Evolutionary conservation across 2,329 filamentous ascomycete species (phyloP).

Genomic region (Cladosporium austrohemisphaericum): DNA sequence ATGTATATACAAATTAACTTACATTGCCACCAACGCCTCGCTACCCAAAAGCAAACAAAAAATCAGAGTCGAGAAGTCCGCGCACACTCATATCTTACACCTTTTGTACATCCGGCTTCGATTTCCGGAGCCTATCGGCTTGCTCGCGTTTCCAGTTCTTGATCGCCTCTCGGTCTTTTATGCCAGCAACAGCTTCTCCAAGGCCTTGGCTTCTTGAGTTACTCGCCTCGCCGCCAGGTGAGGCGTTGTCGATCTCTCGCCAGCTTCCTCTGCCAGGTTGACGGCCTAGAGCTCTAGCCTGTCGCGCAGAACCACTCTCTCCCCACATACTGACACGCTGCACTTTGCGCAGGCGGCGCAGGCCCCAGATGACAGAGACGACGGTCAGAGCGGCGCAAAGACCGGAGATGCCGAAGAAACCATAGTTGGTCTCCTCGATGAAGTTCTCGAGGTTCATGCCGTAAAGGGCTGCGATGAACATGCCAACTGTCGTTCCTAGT

Average conservation of each 20-base stretch:
- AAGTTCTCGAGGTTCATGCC: conserved; percentile 99
- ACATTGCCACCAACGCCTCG: conserved; percentile 13
- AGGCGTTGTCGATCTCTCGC: conserved; percentile 25
- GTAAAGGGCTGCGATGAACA: conserved; percentile 96
- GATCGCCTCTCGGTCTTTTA: conserved; percentile 25
- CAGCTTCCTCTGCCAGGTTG: conserved; percentile 27
- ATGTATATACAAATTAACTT: conserved; percentile 5
- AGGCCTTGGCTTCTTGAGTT: conserved; percentile 18
- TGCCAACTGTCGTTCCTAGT: conserved; percentile 88
- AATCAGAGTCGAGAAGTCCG: conserved; percentile 9
- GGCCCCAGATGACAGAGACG: conserved; percentile 76
- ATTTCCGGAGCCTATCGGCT: conserved; percentile 1
- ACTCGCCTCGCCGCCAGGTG: conserved; percentile 15
- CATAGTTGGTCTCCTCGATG: conserved; percentile 87
- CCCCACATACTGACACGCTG: conserved; percentile 87
- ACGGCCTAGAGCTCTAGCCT: conserved; percentile 13
- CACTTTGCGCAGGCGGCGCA: conserved; percentile 77
- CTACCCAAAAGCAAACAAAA: conserved; percentile 6
- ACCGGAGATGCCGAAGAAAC: conserved; percentile 72
- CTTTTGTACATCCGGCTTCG: conserved; percentile 1
- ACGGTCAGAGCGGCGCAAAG: conserved; percentile 69
- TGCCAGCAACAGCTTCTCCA: conserved; percentile 27
- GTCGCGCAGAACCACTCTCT: conserved; percentile 41
- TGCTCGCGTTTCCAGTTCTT: conserved; percentile 15
- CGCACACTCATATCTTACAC: conserved; percentile 2